These are phyloP conservation scores for Grosmannia huntii DNA, from an alignment of 2,329 filamentous ascomycete genomes.

Conservation along the genomic window DNA sequence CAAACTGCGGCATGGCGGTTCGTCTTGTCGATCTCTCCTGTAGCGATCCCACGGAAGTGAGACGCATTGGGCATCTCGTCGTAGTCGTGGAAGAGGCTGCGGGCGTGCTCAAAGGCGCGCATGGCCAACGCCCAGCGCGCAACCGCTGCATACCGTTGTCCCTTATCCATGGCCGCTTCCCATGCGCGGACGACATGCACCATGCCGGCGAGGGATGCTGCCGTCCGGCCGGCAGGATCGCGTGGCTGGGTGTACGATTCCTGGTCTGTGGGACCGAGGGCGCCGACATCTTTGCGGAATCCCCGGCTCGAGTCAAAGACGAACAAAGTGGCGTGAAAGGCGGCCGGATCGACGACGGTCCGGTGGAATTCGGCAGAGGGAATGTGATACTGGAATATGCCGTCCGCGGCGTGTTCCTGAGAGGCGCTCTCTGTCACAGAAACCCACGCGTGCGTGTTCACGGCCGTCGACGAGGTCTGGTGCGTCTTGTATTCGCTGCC, in stretches of 20 bases:
- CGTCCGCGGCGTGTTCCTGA: conserved; percentile 10
- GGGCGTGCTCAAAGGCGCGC: conserved; percentile 14
- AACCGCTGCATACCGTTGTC: conserved; percentile 7
- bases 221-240: conserved; percentile 13
- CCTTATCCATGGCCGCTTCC: conserved; percentile 12
- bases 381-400: conserved; percentile 16
- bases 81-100: conserved; percentile 11
- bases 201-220: conserved; percentile 10
- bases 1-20: conserved; percentile 19
- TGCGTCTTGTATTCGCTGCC: conserved; percentile 15
- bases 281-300: conserved; percentile 17
- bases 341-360: conserved; percentile 16
- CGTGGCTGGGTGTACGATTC: conserved; percentile 11
- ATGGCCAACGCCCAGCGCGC: conserved; percentile 15
- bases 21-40: conserved; percentile 16
- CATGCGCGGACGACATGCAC: conserved; percentile 12
- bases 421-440: conserved; percentile 4
- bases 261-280: conserved; percentile 19
- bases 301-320: conserved; percentile 22
- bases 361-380: conserved; percentile 19
- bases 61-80: conserved; percentile 5
- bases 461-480: conserved; percentile 15
- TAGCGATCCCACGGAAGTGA: conserved; percentile 12
- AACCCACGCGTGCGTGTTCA: conserved; percentile 15
- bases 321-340: conserved; percentile 22